phyloP scores from a whole-genome alignment of 257 asterid species.

The Orobanche coerulescens region DNA sequence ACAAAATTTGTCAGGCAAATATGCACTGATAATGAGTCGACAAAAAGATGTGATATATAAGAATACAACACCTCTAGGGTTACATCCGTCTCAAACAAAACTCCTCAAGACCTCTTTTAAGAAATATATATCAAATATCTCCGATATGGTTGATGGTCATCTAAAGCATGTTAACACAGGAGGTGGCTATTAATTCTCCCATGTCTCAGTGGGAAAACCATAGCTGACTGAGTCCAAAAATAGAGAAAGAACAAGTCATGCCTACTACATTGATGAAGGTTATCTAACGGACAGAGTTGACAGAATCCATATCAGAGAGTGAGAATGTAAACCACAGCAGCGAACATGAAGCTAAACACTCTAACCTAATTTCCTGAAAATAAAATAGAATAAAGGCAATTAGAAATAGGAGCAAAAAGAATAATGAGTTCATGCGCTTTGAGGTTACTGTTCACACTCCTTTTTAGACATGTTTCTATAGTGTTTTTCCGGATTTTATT shows the following conservation, averaged over 20 bases:
- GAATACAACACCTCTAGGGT: not conserved
- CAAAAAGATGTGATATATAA: not conserved
- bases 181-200: constrained; percentile 27
- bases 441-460: too few relatives aligned
- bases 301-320: constrained; percentile 20
- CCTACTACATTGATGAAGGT: constrained; percentile 12
- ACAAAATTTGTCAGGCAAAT: constrained; percentile 15
- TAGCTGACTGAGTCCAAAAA: constrained; percentile 21
- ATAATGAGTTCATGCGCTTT: not conserved
- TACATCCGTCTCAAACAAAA: constrained; percentile 19
- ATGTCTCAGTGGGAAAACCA: constrained; percentile 35
- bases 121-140: not conserved
- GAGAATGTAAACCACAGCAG: constrained; percentile 10
- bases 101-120: constrained; percentile 5
- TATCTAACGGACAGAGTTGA: not conserved
- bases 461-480: too few relatives aligned
- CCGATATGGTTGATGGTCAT: constrained; percentile 24
- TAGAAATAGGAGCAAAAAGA: not conserved
- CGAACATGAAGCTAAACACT: constrained; percentile 15
- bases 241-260: constrained; percentile 15
- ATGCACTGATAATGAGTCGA: constrained; percentile 20
- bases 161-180: constrained; percentile 26
- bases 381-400: not conserved
- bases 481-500: too few relatives aligned
- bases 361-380: constrained; percentile 34